phyloP scores from a whole-genome alignment of 2,329 filamentous ascomycete genomes.

The Colletotrichum sp. region DNA sequence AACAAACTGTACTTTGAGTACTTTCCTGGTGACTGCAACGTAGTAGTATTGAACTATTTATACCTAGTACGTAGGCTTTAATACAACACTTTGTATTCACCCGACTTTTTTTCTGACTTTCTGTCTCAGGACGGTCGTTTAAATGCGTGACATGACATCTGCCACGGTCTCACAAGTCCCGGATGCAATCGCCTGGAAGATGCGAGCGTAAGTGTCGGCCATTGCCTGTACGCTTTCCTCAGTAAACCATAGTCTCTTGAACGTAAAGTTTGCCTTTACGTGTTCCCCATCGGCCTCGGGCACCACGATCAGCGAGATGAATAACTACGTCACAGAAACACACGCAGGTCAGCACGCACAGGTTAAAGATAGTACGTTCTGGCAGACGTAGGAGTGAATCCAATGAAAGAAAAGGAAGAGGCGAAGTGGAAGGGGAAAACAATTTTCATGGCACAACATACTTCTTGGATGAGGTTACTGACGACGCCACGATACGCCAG shows the following conservation, averaged over 20 bases:
- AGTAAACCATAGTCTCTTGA: neutral
- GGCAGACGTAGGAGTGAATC: rapidly evolving
- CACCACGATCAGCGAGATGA: neutral
- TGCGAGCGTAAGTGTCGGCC: neutral
- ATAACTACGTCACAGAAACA: neutral
- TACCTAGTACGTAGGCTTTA: neutral
- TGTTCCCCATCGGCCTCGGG: neutral
- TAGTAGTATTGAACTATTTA: neutral
- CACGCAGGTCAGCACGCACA: neutral
- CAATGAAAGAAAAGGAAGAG: neutral
- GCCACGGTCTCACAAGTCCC: neutral
- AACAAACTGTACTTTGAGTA: neutral
- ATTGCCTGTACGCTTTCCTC: neutral
- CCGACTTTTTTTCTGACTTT: too few relatives aligned
- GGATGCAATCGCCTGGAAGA: neutral
- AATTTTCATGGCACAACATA: neutral
- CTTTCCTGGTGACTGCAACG: too few relatives aligned
- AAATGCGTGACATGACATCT: neutral
- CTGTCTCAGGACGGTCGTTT: neutral
- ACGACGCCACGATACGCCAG: neutral
- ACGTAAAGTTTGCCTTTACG: neutral
- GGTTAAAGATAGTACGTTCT: neutral
- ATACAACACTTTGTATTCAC: neutral
- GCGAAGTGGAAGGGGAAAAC: neutral
- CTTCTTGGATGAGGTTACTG: neutral